Percentiles rank a stretch among this genome's conserved stretches.
Conservation (phyloP, 2,329 filamentous ascomycete genomes). For the Monosporascus sp. region DNA sequence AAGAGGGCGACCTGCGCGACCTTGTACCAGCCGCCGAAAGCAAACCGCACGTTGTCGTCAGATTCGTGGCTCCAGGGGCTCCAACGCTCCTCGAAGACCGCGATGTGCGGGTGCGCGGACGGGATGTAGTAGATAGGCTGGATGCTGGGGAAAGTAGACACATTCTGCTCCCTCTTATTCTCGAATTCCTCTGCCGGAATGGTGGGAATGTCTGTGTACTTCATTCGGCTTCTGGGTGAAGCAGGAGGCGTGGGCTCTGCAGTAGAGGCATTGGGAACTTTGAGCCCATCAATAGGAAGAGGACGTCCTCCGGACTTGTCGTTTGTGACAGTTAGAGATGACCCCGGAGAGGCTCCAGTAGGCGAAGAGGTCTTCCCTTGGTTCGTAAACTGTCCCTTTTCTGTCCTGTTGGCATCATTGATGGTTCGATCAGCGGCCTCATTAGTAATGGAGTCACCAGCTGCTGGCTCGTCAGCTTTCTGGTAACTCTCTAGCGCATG, state of each 20-base stretch:
- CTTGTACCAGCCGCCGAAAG: conserved; percentile 22
- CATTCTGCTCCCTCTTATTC: not conserved
- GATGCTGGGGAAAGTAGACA: conserved; percentile 9
- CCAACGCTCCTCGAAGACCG: conserved; percentile 17
- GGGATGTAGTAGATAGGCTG: conserved; percentile 21
- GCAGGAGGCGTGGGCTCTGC: not conserved
- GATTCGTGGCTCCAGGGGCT: not conserved
- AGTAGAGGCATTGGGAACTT: not conserved
- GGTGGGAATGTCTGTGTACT: conserved; percentile 8
- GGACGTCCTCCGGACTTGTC: not conserved
- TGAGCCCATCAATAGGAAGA: not conserved
- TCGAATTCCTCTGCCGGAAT: conserved; percentile 8
- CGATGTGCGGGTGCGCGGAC: conserved; percentile 9
- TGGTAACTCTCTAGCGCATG: not conserved
- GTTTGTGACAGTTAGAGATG: not conserved
- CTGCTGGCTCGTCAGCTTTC: not conserved
- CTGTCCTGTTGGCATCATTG: not conserved
- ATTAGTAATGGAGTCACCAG: not conserved
- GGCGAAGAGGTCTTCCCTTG: not conserved
- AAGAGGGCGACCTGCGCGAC: conserved; percentile 18
- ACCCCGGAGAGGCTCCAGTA: not conserved
- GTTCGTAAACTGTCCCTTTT: not conserved
- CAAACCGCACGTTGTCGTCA: conserved; percentile 3
- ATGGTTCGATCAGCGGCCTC: not conserved
- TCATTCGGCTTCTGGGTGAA: conserved; percentile 3